Conservation (phyloP, 1,284 basidiomycete species). For the Apiotrichum brassicae region DNA sequence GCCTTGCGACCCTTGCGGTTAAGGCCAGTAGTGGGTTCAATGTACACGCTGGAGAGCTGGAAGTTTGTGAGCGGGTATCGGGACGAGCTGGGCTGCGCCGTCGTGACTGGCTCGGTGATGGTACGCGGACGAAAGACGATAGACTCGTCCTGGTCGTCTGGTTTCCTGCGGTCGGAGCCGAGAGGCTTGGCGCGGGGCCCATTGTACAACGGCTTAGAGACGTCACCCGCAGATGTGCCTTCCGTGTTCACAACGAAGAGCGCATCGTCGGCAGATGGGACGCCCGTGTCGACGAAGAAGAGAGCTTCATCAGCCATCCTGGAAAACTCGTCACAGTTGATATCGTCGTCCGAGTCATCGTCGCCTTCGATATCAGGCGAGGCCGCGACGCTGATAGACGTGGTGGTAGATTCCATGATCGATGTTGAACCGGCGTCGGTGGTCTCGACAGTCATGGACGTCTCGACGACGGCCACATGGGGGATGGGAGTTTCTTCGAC, state of each 20-base stretch:
- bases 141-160: constrained; percentile 32
- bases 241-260: constrained; percentile 32
- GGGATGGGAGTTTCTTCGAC: too few species aligned
- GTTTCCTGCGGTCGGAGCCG: constrained; percentile 10
- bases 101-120: constrained; percentile 18
- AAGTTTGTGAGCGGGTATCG: constrained; percentile 1
- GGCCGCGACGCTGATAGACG: too few species aligned
- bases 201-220: constrained; percentile 22
- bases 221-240: constrained; percentile 1
- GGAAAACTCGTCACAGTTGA: constrained; percentile 3
- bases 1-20: constrained; percentile 25
- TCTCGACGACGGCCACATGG: too few species aligned
- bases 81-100: not conserved
- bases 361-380: too few species aligned
- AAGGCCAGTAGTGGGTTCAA: constrained; percentile 23
- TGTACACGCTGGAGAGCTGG: constrained; percentile 14
- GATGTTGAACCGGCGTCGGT: too few species aligned
- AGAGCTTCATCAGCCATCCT: constrained; percentile 3
- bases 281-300: constrained; percentile 22
- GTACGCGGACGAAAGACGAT: constrained; percentile 38
- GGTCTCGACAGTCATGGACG: not conserved
- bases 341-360: not conserved
- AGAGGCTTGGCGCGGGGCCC: constrained; percentile 10
- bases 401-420: too few species aligned
- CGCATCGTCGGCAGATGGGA: constrained; percentile 11